Evolutionary conservation across 169 alveolate species (phyloP).

Genomic region (Cryptosporidium ryanae): DNA sequence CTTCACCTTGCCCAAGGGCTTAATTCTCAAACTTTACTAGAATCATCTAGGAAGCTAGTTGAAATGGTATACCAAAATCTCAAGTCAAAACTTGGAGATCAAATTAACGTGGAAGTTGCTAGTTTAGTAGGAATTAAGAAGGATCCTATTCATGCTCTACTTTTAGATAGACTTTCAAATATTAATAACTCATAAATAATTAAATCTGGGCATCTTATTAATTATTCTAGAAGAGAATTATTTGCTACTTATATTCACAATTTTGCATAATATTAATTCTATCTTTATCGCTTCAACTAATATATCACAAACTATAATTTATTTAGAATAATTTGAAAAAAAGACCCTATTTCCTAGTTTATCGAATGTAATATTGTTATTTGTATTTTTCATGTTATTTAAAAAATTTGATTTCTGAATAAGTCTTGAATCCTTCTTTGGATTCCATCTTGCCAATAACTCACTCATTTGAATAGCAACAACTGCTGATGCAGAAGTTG

Average conservation of each 20-base stretch:
- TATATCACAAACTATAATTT: conserved; percentile 27
- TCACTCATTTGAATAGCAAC: conserved; percentile 75
- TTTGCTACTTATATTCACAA: not conserved
- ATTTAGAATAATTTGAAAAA: not conserved
- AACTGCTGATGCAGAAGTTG: conserved; percentile 73
- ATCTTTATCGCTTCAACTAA: not conserved
- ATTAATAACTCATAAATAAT: conserved; percentile 10
- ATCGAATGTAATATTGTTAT: not conserved
- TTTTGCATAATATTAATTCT: not conserved
- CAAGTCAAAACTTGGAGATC: conserved; percentile 70
- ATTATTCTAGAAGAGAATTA: not conserved
- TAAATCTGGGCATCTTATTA: not conserved
- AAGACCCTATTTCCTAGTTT: not conserved
- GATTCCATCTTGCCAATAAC: conserved; percentile 72
- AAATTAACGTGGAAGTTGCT: conserved; percentile 68
- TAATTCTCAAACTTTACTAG: conserved; percentile 44
- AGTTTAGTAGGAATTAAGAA: conserved; percentile 65
- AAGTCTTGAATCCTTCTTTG: conserved; percentile 53
- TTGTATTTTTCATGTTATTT: not conserved
- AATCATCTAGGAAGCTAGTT: conserved; percentile 53
- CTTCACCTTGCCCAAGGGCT: conserved; percentile 70
- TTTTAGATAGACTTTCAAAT: conserved; percentile 65
- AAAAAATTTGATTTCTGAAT: conserved; percentile 30
- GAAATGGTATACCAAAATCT: conserved; percentile 56
- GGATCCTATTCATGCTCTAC: conserved; percentile 59